A percentile compares a stretch with the other conserved stretches of the same genome.
Evolutionary conservation across 257 asterid genomes (phyloP).

Genomic region (Gentiana macrophylla): DNA sequence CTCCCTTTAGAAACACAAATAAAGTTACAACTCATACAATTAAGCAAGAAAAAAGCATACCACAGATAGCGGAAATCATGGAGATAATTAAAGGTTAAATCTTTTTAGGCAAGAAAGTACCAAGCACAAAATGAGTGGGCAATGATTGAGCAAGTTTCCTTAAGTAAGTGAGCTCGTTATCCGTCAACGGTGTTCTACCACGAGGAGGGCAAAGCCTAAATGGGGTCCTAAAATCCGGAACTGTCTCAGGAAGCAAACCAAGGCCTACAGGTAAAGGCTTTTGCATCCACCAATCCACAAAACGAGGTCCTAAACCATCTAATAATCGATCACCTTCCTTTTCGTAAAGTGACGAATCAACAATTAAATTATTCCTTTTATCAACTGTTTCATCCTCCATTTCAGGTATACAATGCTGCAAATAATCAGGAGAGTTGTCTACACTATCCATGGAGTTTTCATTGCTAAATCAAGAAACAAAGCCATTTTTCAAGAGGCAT

Average conservation of each 20-base stretch:
- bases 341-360: conserved; percentile 46
- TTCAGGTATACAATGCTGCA: conserved; percentile 20
- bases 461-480: conserved; percentile 14
- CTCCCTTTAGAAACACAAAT: conserved; percentile 53
- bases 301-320: conserved; percentile 90
- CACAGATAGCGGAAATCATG: no score
- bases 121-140: conserved; percentile 92
- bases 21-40: neutral
- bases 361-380: conserved; percentile 23
- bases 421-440: conserved; percentile 15
- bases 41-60: no score
- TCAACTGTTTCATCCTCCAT: conserved; percentile 20
- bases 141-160: conserved; percentile 71
- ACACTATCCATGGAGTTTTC: conserved; percentile 15
- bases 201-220: conserved; percentile 66
- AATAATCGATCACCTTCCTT: conserved; percentile 78
- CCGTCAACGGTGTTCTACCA: conserved; percentile 57
- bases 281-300: conserved; percentile 88
- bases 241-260: conserved; percentile 71
- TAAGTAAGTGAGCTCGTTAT: conserved; percentile 71
- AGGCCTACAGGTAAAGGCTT: conserved; percentile 93
- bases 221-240: conserved; percentile 65
- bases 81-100: no score
- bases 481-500: conserved; percentile 9
- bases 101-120: conserved; percentile 23